Conservation (phyloP, 2,329 filamentous ascomycete species). For the Epichloe glyceriae region DNA sequence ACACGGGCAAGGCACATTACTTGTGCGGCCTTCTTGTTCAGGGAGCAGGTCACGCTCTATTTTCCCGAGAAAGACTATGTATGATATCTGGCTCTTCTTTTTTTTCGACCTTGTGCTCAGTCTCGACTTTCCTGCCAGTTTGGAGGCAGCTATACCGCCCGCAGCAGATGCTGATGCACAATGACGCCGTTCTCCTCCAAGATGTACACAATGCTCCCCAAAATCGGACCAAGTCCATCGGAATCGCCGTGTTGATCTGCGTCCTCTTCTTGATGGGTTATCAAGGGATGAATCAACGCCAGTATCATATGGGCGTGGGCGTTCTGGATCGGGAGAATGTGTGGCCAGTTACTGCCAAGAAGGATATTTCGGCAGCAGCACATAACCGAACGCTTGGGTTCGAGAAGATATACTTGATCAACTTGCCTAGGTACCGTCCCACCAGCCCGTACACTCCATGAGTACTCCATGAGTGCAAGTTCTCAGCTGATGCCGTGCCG, state of each 20-base stretch:
- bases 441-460: neutral
- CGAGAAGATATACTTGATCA: slow-evolving; percentile 3
- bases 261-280: neutral
- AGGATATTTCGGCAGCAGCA: neutral
- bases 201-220: neutral
- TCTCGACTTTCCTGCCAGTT: too few relatives aligned
- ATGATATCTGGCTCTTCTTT: too few relatives aligned
- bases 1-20: too few relatives aligned
- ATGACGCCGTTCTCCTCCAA: too few relatives aligned
- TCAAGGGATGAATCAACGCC: neutral
- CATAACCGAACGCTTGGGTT: slow-evolving; percentile 2
- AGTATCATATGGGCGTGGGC: neutral
- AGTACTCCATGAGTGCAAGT: too few relatives aligned
- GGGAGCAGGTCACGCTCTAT: too few relatives aligned
- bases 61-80: too few relatives aligned
- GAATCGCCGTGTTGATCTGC: neutral
- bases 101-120: too few relatives aligned
- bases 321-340: too few relatives aligned
- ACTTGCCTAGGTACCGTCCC: neutral
- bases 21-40: too few relatives aligned
- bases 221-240: neutral
- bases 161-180: too few relatives aligned
- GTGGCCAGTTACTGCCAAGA: neutral
- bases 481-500: neutral
- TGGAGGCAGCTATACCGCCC: too few relatives aligned